Conservation (phyloP, 108 stramenopile species). For the Seminavis robusta region DNA sequence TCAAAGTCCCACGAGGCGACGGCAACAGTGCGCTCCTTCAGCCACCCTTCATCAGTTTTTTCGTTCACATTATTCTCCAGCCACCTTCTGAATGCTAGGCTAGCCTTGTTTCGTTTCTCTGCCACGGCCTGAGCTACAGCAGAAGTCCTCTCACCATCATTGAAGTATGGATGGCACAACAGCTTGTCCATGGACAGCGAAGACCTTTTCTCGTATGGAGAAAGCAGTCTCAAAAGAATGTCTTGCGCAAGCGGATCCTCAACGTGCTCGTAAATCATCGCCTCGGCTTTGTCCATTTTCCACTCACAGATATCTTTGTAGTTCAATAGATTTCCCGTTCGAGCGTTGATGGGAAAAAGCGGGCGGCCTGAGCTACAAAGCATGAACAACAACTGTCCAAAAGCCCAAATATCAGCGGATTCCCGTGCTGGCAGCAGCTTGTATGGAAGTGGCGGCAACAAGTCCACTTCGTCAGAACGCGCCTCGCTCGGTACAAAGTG, state of each 20-base stretch:
- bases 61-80: slow-evolving; percentile 10
- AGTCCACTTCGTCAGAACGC: background rate
- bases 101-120: slow-evolving; percentile 19
- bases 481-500: slow-evolving; percentile 28
- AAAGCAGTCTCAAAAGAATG: slow-evolving; percentile 48
- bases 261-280: slow-evolving; percentile 41
- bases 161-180: slow-evolving; percentile 62
- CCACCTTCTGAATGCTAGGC: slow-evolving; percentile 21
- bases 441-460: slow-evolving; percentile 53
- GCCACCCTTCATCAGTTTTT: slow-evolving; percentile 27
- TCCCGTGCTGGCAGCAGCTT: slow-evolving; percentile 39
- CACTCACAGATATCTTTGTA: slow-evolving; percentile 27
- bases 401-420: slow-evolving; percentile 63
- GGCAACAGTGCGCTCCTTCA: slow-evolving; percentile 20
- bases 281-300: slow-evolving; percentile 25
- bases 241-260: slow-evolving; percentile 69
- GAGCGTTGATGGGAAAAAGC: slow-evolving; percentile 42
- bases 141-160: background rate
- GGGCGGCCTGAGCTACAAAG: slow-evolving; percentile 59
- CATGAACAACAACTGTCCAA: slow-evolving; percentile 58
- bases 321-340: slow-evolving; percentile 31
- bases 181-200: slow-evolving; percentile 36
- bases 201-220: slow-evolving; percentile 36
- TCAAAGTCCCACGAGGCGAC: slow-evolving; percentile 48
- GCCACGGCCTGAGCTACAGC: slow-evolving; percentile 8